These are phyloP conservation scores for Pythium graminicola DNA, from an alignment of 352 stramenopile species.

Conservation along the genomic window DNA sequence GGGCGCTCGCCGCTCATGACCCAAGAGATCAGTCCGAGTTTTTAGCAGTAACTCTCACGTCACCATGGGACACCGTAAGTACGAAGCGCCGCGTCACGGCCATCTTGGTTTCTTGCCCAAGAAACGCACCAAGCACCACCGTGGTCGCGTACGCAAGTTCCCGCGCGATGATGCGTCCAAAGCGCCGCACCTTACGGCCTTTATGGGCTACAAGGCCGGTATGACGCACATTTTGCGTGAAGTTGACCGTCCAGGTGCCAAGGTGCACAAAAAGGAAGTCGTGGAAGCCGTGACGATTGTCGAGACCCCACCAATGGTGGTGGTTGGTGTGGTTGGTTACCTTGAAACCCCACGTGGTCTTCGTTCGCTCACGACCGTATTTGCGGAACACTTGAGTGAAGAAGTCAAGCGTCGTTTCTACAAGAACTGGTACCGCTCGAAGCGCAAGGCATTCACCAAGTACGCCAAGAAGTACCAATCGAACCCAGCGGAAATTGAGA, in stretches of 20 bases:
- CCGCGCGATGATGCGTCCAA: slow-evolving; percentile 96
- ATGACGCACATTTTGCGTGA: slow-evolving; percentile 99
- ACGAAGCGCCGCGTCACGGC: slow-evolving; percentile 95
- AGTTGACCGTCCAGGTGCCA: slow-evolving; percentile 97
- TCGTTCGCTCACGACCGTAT: slow-evolving; percentile 98
- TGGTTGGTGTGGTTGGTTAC: slow-evolving; percentile 99
- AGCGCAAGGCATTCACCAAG: slow-evolving; percentile 99
- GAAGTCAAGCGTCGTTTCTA: slow-evolving; percentile 99
- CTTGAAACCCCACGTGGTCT: slow-evolving; percentile 98
- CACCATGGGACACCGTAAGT: slow-evolving; percentile 97
- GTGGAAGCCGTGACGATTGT: slow-evolving; percentile 99
- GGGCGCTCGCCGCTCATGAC: neutral
- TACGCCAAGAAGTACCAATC: slow-evolving; percentile 99
- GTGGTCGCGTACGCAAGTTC: slow-evolving; percentile 98
- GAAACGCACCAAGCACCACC: slow-evolving; percentile 99
- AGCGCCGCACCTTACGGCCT: slow-evolving; percentile 97
- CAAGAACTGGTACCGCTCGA: slow-evolving; percentile 99
- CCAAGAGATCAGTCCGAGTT: slow-evolving; percentile 58
- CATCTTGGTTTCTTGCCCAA: slow-evolving; percentile 99
- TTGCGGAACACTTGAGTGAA: slow-evolving; percentile 98
- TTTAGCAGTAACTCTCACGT: slow-evolving; percentile 76
- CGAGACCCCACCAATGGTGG: slow-evolving; percentile 98
- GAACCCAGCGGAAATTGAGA: slow-evolving; percentile 88
- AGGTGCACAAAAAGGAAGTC: slow-evolving; percentile 99
- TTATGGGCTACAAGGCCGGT: slow-evolving; percentile 99